Percentiles rank a stretch among this genome's conserved stretches.
These are phyloP conservation scores for Penicillium paradoxum DNA, from an alignment of 495 filamentous ascomycete species.

Conservation along the genomic window DNA sequence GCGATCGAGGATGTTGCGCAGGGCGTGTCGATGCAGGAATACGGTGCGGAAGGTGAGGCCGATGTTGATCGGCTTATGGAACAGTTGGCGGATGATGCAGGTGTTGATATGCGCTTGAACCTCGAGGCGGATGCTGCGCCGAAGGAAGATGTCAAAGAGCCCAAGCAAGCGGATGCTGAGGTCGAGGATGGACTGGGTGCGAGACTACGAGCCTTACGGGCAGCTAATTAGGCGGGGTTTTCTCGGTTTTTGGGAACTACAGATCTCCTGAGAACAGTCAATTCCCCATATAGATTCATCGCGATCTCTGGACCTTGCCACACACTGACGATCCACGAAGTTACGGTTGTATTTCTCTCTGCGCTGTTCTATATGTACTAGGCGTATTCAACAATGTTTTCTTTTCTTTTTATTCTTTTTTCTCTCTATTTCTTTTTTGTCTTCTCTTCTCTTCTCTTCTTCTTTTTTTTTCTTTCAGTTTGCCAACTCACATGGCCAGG, in stretches of 20 bases:
- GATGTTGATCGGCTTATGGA: slow-evolving; percentile 47
- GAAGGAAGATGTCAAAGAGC: slow-evolving; percentile 38
- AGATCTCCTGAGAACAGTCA: too few species aligned
- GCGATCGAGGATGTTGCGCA: slow-evolving; percentile 46
- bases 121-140: slow-evolving; percentile 37
- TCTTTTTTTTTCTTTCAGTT: not conserved
- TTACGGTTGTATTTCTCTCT: slow-evolving; percentile 2
- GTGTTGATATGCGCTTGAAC: slow-evolving; percentile 40
- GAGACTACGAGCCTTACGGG: slow-evolving; percentile 39
- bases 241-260: not conserved
- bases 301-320: not conserved
- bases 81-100: slow-evolving; percentile 46
- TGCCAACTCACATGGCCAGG: not conserved
- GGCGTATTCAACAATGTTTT: not conserved
- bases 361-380: not conserved
- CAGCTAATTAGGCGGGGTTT: slow-evolving; percentile 24
- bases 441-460: too few species aligned
- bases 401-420: not conserved
- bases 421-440: not conserved
- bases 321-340: not conserved
- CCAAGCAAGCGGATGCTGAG: slow-evolving; percentile 29
- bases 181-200: slow-evolving; percentile 43
- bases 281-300: not conserved
- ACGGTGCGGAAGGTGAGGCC: slow-evolving; percentile 42
- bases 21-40: slow-evolving; percentile 44